These are phyloP conservation scores for Sphagnurus paluster DNA, from an alignment of 1,284 basidiomycete genomes.

Conservation along the genomic window DNA sequence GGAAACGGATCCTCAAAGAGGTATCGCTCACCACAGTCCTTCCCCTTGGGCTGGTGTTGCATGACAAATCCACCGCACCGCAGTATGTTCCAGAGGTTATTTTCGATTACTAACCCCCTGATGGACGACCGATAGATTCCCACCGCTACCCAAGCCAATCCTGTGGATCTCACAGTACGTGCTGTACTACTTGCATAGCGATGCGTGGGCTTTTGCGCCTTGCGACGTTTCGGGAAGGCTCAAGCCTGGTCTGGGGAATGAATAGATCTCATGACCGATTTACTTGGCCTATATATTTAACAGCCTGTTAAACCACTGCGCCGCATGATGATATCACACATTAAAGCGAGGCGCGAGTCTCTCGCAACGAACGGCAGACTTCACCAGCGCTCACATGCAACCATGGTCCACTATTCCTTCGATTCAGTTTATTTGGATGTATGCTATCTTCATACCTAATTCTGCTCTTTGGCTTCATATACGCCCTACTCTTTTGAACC, in stretches of 20 bases:
- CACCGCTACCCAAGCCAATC: conserved; percentile 8
- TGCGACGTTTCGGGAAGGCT: conserved; percentile 12
- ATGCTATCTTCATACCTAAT: no score
- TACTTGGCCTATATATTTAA: no score
- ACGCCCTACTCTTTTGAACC: no score
- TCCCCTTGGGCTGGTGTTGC: conserved; percentile 5
- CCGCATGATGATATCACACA: no score
- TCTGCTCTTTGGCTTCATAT: no score
- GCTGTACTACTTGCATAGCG: conserved; percentile 8
- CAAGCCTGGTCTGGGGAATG: conserved; percentile 5
- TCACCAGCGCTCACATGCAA: no score
- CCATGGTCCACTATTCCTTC: no score
- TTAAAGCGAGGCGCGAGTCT: no score
- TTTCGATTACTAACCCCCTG: neutral
- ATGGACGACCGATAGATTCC: conserved; percentile 7
- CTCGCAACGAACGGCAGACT: no score
- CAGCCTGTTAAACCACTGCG: no score
- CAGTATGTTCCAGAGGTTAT: conserved; percentile 1
- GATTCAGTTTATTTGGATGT: no score
- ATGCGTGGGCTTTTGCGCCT: conserved; percentile 13
- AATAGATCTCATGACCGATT: no score
- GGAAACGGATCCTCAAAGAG: conserved; percentile 9
- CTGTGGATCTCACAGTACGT: conserved; percentile 5
- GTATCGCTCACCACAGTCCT: conserved; percentile 9
- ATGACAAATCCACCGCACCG: conserved; percentile 14